These are phyloP conservation scores for Posidonia oceanica DNA, from an alignment of 116 monocot species.

Conservation along the genomic window DNA sequence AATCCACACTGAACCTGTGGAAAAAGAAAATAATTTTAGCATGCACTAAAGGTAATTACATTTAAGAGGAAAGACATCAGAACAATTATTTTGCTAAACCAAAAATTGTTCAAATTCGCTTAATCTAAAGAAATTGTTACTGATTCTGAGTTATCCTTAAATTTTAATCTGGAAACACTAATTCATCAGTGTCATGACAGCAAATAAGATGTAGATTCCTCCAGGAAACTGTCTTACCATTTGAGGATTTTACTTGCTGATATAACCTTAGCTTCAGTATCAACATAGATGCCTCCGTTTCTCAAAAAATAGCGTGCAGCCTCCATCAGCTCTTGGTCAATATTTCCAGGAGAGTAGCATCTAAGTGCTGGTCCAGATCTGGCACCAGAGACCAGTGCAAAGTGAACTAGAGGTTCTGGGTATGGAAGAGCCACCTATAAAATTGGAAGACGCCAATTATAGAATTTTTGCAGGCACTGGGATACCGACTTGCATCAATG, in stretches of 20 bases:
- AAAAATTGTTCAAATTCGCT: neutral
- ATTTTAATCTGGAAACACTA: too few relatives aligned
- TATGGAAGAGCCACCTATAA: conserved; percentile 65
- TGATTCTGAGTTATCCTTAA: too few relatives aligned
- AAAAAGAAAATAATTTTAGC: neutral
- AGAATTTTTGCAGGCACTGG: too few relatives aligned
- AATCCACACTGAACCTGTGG: conserved; percentile 75
- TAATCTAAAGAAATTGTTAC: too few relatives aligned
- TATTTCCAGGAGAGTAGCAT: conserved; percentile 79
- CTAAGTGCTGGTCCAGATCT: conserved; percentile 76
- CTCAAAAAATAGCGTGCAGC: conserved; percentile 65
- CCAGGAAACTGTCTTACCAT: conserved; percentile 35
- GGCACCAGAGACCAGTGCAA: conserved; percentile 70
- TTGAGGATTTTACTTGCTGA: conserved; percentile 59
- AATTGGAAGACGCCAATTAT: neutral
- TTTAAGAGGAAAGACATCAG: neutral
- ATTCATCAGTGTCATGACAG: too few relatives aligned
- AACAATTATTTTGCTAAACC: neutral
- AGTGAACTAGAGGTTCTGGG: conserved; percentile 72
- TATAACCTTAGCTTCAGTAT: conserved; percentile 46
- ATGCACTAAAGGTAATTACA: neutral
- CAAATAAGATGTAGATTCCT: too few relatives aligned
- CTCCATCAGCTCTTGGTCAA: conserved; percentile 82
- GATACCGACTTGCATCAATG: too few relatives aligned
- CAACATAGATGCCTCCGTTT: conserved; percentile 57